Base-by-base conservation (phyloP, 2,329 filamentous ascomycete species). In the Pseudogymnoascus destructans region DNA sequence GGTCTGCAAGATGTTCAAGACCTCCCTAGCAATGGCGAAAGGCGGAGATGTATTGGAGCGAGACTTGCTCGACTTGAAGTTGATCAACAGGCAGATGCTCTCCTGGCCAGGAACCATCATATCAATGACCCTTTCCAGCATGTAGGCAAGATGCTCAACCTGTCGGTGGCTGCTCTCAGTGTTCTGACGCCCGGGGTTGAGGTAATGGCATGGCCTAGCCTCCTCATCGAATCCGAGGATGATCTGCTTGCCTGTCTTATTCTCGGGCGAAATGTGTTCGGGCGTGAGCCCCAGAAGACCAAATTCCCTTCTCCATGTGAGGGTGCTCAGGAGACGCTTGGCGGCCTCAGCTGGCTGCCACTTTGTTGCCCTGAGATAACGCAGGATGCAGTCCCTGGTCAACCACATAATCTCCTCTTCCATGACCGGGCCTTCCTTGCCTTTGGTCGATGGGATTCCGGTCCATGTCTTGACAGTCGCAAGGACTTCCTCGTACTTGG, bases 201-300 rank as follows among this genome's bases (percentile, higher is more conserved):
- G 80, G 73, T 96, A 96, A 67, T 93, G 82, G 71, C 91, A 96
- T 1, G 91, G 89, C n/a, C 92, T 79, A 55, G 80, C 86, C 61
- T 89, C 76, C 60, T 85, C 87, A 74, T 98, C 93, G 72, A 84
- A 98, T 40, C 93, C 93, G 17, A 93, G 72, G 59, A 95, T 78
- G 59, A 95, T 79, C 72, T 97, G 92, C 77, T 98, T 98, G 64
- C 93, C 93, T 8, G 92, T 97, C 74, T 92, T 90, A 71, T 96
- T 95, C 76, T 98, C 93, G 10, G 87, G 83, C 0, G 87, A 89
- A 67, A 97, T 92, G 73, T 95, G 87, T 7, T 96, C 91, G 8
- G 86, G 77, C 0, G 89, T 91, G 67, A 90, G 80, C 59, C 73
- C 69, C 57, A 80, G 83, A 59, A 95, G 77, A 54, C 89, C 90